A percentile compares a stretch with the other conserved stretches of the same genome.
Conservation (phyloP, 1,284 basidiomycete species). For the Sanghuangporus baumii region DNA sequence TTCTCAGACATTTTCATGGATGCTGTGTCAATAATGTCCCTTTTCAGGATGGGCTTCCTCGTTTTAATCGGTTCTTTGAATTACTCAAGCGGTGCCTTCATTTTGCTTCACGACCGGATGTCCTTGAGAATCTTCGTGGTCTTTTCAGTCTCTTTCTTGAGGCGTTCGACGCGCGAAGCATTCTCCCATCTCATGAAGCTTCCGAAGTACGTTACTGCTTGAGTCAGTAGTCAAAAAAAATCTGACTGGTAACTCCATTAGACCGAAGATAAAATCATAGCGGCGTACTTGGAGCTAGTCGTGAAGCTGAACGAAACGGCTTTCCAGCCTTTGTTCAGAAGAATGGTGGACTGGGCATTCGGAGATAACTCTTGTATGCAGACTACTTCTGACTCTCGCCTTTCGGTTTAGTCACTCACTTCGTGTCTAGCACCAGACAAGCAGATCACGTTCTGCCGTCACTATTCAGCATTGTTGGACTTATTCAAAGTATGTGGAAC, state of each 20-base stretch:
- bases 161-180: constrained; percentile 62
- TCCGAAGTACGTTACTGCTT: constrained; percentile 29
- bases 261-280: constrained; percentile 53
- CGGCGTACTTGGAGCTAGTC: constrained; percentile 83
- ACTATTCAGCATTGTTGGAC: constrained; percentile 69
- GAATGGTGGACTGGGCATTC: constrained; percentile 95
- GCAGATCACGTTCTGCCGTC: constrained; percentile 65
- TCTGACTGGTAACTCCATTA: constrained; percentile 22
- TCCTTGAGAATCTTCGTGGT: constrained; percentile 66
- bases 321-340: constrained; percentile 91
- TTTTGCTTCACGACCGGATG: constrained; percentile 54
- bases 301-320: constrained; percentile 91
- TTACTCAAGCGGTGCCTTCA: constrained; percentile 63
- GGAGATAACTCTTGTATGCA: constrained; percentile 45
- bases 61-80: constrained; percentile 56
- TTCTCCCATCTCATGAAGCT: constrained; percentile 27
- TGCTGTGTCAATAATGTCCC: background rate
- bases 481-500: constrained; percentile 70
- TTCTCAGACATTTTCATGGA: constrained; percentile 18
- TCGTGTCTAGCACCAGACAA: constrained; percentile 32
- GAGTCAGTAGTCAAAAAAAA: background rate
- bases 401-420: background rate
- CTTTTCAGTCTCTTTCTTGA: constrained; percentile 82
- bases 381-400: background rate
- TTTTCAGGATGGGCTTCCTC: constrained; percentile 28